phyloP scores from a whole-genome alignment of 2,329 filamentous ascomycete genomes.

The Fusarium sp. region DNA sequence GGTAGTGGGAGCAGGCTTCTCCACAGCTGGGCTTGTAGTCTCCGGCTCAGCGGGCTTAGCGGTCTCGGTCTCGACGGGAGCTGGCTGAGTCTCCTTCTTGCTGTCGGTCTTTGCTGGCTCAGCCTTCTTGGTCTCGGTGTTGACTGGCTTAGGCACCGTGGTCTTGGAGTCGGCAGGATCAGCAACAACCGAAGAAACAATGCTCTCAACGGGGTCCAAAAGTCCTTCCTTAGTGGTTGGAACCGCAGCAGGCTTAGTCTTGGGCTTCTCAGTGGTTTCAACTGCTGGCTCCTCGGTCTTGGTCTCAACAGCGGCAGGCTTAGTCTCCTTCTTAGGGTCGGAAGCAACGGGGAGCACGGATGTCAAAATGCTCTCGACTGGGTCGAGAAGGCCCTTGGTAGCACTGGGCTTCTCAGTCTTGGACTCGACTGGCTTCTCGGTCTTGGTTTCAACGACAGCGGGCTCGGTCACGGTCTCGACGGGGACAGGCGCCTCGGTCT shows the following conservation, averaged over 20 bases:
- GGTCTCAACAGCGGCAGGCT: not conserved
- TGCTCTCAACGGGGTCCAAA: slow-evolving; percentile 32
- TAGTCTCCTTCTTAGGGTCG: not conserved
- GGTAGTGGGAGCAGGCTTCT: slow-evolving; percentile 22
- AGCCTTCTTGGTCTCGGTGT: slow-evolving; percentile 10
- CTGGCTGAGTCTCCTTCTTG: not conserved
- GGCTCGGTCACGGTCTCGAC: slow-evolving; percentile 3
- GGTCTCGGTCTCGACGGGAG: slow-evolving; percentile 10
- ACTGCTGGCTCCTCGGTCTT: slow-evolving; percentile 3
- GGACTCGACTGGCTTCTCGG: slow-evolving; percentile 6
- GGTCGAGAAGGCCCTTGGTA: slow-evolving; percentile 18
- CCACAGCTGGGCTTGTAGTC: slow-evolving; percentile 3
- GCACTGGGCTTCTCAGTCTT: slow-evolving; percentile 8
- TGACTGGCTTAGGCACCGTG: slow-evolving; percentile 4
- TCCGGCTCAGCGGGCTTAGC: slow-evolving; percentile 13
- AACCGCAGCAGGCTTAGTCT: slow-evolving; percentile 2
- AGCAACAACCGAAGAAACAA: slow-evolving; percentile 25
- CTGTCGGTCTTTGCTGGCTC: not conserved
- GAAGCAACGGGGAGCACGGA: slow-evolving; percentile 3
- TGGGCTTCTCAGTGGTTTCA: not conserved
- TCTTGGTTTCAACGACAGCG: not conserved
- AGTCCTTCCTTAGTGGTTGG: slow-evolving; percentile 27
- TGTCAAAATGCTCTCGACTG: slow-evolving; percentile 20
- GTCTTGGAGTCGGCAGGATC: slow-evolving; percentile 19
- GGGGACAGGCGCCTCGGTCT: slow-evolving; percentile 5